Conservation (phyloP, 2,329 filamentous ascomycete genomes). For the Aureobasidium musti region DNA sequence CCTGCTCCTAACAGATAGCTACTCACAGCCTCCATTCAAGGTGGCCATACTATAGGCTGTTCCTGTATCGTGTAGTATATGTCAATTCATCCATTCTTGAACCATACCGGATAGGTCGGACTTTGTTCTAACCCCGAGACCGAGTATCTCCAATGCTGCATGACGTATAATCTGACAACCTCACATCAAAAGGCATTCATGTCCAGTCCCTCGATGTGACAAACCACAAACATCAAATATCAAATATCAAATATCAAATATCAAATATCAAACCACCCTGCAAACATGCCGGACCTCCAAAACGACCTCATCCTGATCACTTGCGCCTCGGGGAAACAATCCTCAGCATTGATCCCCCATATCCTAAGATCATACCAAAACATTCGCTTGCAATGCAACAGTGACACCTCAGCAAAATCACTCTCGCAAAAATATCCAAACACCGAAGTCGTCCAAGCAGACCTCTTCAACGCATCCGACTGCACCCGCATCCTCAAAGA, state of each 20-base stretch:
- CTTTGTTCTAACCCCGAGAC: conserved; percentile 1
- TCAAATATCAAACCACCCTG: neutral
- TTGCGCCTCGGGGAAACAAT: conserved; percentile 45
- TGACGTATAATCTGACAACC: neutral
- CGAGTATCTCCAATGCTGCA: neutral
- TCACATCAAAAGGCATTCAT: neutral
- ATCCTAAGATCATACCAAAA: conserved; percentile 40
- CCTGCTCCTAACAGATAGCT: neutral
- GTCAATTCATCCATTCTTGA: too few relatives aligned
- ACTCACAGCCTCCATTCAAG: neutral
- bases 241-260: neutral
- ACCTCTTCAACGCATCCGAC: conserved; percentile 37
- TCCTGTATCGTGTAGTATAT: neutral
- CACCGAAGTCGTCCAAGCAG: conserved; percentile 41
- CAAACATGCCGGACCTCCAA: conserved; percentile 33
- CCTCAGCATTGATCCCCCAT: conserved; percentile 41
- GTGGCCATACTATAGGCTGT: too few relatives aligned
- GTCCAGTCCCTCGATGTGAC: too few relatives aligned
- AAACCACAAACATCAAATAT: neutral
- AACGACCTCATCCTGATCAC: conserved; percentile 45
- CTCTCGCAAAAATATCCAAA: conserved; percentile 40
- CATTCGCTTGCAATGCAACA: conserved; percentile 43
- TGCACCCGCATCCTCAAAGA: conserved; percentile 37
- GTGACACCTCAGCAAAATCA: conserved; percentile 36
- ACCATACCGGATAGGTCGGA: neutral